Evolutionary conservation across 2,329 filamentous ascomycete genomes (phyloP).

Genomic region (Fusarium sp.): DNA sequence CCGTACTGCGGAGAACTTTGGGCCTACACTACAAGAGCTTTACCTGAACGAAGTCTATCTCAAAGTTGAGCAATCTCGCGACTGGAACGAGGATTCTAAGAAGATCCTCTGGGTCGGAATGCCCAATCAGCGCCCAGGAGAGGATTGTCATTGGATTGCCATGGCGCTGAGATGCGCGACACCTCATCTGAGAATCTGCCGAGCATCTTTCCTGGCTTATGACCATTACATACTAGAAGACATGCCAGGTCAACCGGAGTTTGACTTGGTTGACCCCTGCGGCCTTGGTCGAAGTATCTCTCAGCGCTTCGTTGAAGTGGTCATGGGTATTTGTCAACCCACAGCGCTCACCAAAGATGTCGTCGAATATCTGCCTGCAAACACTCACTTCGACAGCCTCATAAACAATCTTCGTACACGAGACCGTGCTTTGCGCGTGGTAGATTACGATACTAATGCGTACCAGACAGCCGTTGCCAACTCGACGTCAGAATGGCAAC

Average conservation of each 20-base stretch:
- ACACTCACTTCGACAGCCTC: constrained; percentile 48
- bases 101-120: constrained; percentile 62
- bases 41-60: constrained; percentile 63
- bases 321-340: constrained; percentile 58
- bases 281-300: constrained; percentile 58
- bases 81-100: constrained; percentile 53
- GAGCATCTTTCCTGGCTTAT: constrained; percentile 62
- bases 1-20: constrained; percentile 54
- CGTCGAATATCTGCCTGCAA: constrained; percentile 54
- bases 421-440: constrained; percentile 46
- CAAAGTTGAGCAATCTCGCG: constrained; percentile 57
- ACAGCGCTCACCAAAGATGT: constrained; percentile 51
- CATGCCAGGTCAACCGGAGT: constrained; percentile 48
- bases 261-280: constrained; percentile 61
- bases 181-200: constrained; percentile 58
- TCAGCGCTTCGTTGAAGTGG: constrained; percentile 64
- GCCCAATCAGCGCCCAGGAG: constrained; percentile 58
- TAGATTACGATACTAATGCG: constrained; percentile 56
- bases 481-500: constrained; percentile 59
- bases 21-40: constrained; percentile 59
- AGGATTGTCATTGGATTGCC: constrained; percentile 60
- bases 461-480: constrained; percentile 57
- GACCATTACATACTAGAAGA: constrained; percentile 58
- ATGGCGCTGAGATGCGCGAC: constrained; percentile 57
- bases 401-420: constrained; percentile 47